These are phyloP conservation scores for Fusarium protoensiforme DNA, from an alignment of 2,329 filamentous ascomycete species.

Conservation along the genomic window DNA sequence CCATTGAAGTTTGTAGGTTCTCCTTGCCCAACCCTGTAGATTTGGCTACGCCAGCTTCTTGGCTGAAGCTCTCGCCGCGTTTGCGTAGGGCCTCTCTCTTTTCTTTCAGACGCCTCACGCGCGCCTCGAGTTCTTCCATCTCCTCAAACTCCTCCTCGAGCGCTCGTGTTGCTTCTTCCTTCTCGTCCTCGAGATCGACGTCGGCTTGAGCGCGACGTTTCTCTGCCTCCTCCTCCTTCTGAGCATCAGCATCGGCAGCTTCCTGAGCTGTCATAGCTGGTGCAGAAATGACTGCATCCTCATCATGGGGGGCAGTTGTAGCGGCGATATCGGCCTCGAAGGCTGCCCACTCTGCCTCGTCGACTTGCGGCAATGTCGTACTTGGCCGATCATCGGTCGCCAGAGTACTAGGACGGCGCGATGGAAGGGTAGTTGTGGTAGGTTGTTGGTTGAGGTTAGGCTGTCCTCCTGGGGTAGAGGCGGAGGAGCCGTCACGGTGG, in stretches of 20 bases:
- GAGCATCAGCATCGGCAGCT: constrained; percentile 64
- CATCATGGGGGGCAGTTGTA: constrained; percentile 49
- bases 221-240: constrained; percentile 61
- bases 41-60: constrained; percentile 40
- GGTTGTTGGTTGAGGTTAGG: constrained; percentile 19
- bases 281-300: constrained; percentile 73
- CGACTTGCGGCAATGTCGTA: constrained; percentile 48
- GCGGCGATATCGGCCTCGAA: constrained; percentile 85
- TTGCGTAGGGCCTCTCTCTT: constrained; percentile 74
- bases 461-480: constrained; percentile 51
- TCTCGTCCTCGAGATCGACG: constrained; percentile 70
- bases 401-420: constrained; percentile 41
- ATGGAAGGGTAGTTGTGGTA: constrained; percentile 44
- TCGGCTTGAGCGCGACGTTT: constrained; percentile 67
- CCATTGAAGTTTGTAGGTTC: constrained; percentile 42
- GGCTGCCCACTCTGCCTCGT: constrained; percentile 87
- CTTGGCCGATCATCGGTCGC: constrained; percentile 29
- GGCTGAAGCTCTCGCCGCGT: constrained; percentile 44
- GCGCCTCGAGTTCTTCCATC: constrained; percentile 82
- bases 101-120: constrained; percentile 75
- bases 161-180: constrained; percentile 79
- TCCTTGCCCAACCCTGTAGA: constrained; percentile 40
- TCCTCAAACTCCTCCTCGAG: constrained; percentile 84
- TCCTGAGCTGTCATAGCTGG: constrained; percentile 75
- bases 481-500: constrained; percentile 52